phyloP scores from a whole-genome alignment of 805 yeast species.

The Yamadazyma insecticola region DNA sequence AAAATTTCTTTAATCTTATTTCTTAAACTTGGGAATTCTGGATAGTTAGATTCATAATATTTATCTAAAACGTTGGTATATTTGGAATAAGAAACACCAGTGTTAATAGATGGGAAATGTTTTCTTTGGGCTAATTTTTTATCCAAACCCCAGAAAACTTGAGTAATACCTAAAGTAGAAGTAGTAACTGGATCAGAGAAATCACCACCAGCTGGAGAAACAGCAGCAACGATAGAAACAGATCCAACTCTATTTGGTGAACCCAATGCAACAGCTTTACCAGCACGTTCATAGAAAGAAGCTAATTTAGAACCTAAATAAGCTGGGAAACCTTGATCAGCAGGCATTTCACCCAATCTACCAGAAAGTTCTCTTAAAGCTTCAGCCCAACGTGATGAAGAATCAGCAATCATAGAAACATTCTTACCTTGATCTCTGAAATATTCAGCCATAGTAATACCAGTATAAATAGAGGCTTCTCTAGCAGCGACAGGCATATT shows the following conservation, averaged over 20 bases:
- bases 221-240: constrained; percentile 99
- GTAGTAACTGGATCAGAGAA: constrained; percentile 99
- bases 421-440: constrained; percentile 99
- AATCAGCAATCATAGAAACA: constrained; percentile 99
- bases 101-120: constrained; percentile 98
- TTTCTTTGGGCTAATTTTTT: constrained; percentile 99
- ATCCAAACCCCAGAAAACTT: constrained; percentile 99
- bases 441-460: constrained; percentile 97
- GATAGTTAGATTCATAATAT: constrained; percentile 80
- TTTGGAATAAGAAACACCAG: constrained; percentile 94
- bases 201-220: constrained; percentile 99
- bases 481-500: constrained; percentile 99
- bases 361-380: constrained; percentile 99
- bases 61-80: constrained; percentile 83
- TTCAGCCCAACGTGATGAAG: constrained; percentile 99
- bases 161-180: constrained; percentile 98
- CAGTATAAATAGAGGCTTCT: constrained; percentile 99
- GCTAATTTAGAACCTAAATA: constrained; percentile 98
- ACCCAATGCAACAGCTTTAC: constrained; percentile 92
- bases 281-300: constrained; percentile 99
- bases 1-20: constrained; percentile 90
- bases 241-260: constrained; percentile 96
- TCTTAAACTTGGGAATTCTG: constrained; percentile 89
- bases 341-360: constrained; percentile 99
- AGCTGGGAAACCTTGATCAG: constrained; percentile 99